A percentile compares a stretch with the other conserved stretches of the same genome.
Conservation (phyloP, 768 basidiomycete genomes). For the Nidularia pulvinata region DNA sequence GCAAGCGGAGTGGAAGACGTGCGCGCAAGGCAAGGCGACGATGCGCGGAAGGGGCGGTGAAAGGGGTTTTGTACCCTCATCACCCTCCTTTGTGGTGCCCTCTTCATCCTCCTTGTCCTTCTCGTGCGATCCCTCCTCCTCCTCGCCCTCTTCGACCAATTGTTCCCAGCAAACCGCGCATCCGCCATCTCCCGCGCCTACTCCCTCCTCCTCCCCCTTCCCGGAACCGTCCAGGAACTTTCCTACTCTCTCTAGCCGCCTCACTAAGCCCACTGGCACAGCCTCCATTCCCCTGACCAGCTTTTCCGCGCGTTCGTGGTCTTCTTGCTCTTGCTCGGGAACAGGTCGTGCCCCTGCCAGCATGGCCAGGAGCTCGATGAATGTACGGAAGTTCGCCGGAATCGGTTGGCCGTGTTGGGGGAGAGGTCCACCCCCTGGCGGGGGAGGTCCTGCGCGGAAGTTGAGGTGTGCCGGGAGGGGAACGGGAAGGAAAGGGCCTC, state of each 20-base stretch:
- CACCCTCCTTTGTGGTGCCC: constrained; percentile 11
- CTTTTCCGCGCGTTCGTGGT: constrained; percentile 65
- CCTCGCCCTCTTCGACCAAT: constrained; percentile 39
- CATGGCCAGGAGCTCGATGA: neutral
- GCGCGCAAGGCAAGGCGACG: constrained; percentile 76
- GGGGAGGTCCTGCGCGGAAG: neutral
- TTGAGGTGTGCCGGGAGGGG: neutral
- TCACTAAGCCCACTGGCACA: constrained; percentile 66
- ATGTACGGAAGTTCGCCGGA: too few species aligned
- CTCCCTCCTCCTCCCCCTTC: constrained; percentile 21
- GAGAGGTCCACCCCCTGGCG: neutral
- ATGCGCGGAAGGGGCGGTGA: constrained; percentile 36
- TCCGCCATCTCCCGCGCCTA: constrained; percentile 33
- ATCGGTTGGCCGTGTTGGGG: too few species aligned
- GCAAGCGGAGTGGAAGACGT: constrained; percentile 80
- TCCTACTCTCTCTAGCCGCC: constrained; percentile 57
- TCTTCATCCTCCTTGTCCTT: constrained; percentile 30
- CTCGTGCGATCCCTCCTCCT: constrained; percentile 20
- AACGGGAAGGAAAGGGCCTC: neutral
- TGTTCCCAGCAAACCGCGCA: constrained; percentile 83
- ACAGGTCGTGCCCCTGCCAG: neutral
- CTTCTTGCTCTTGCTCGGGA: constrained; percentile 44
- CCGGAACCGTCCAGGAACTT: constrained; percentile 22
- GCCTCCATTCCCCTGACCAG: constrained; percentile 65
- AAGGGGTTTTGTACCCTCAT: constrained; percentile 5